These are phyloP conservation scores for Madurella fahalii DNA, from an alignment of 2,329 filamentous ascomycete genomes.

Conservation along the genomic window DNA sequence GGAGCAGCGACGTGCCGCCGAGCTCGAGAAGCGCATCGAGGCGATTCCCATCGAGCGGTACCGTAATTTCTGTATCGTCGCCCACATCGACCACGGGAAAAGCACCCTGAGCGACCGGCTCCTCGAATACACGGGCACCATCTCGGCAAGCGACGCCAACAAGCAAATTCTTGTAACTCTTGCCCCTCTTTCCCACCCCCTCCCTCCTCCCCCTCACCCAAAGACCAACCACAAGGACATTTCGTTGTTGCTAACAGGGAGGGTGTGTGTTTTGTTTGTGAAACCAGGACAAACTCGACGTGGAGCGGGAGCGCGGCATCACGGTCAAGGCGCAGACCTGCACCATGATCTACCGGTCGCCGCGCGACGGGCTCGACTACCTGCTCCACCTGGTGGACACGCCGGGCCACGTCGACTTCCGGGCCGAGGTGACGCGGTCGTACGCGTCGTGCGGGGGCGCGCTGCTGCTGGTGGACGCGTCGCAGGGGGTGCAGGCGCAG, in stretches of 20 bases:
- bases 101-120: conserved; percentile 90
- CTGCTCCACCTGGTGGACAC: conserved; percentile 94
- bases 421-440: conserved; percentile 90
- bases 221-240: background rate
- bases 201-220: background rate
- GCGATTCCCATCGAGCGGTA: conserved; percentile 74
- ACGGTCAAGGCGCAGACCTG: conserved; percentile 99
- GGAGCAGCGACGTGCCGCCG: conserved; percentile 27
- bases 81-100: conserved; percentile 98
- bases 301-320: conserved; percentile 92
- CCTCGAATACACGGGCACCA: conserved; percentile 91
- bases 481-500: conserved; percentile 94
- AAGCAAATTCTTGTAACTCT: conserved; percentile 73
- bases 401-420: conserved; percentile 95
- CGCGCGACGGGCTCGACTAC: conserved; percentile 69
- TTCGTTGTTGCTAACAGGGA: background rate
- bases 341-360: conserved; percentile 90
- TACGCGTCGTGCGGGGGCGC: conserved; percentile 96
- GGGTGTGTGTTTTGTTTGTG: no score
- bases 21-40: conserved; percentile 59
- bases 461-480: conserved; percentile 87
- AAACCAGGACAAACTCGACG: conserved; percentile 78
- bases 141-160: conserved; percentile 72
- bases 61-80: conserved; percentile 97
- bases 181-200: background rate